Base-by-base conservation (phyloP, 345 rosid species). In the Rhodamnia argentea region DNA sequence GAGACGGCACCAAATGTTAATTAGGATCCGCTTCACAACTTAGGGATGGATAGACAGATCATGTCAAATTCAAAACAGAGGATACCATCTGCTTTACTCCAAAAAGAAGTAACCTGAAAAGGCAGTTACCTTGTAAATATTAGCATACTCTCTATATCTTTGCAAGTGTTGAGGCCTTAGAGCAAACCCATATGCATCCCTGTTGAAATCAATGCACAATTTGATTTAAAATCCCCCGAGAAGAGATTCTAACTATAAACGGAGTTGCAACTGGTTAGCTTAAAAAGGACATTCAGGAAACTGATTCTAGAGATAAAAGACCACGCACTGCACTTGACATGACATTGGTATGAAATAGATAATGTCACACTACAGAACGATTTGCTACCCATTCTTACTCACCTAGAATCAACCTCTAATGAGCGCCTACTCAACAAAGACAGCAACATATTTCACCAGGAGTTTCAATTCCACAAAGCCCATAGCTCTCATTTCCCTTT, bases 361-460 rank as follows among this genome's bases (percentile, higher is more conserved):
- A 5, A 70, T 2, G 13, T 70, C 81, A 0, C 24, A 0, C 47
- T 47, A 37, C 78, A 32, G 78, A 64, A 32, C 47, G 22, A 32
- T 23, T 9, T 40, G 47, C 81, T 20, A 70, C 81, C 47, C 47
- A 37, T 10, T 70, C 81, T 9, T 10, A 37, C 55, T 89, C 88
- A 93, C 98, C 98, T 95, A 94, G 99, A 95, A 92, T 94, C 99
- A 91, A 90, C 94, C 94, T 96, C 99, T 92, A 94, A 92, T 56
- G 96, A 90, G 91, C 97, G 99, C 88, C 91, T 93, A 92, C 98
- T 96, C 94, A 96, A 92, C 94, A 97, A 93, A 92, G 99, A 97
- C 94, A 95, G 92, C 96, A 96, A 92, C 99, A 96, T 97, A 90
- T 90, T 96, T 94, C 89, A 90, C 92, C 89, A 86, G 88, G 42